Evolutionary conservation across 2,329 filamentous ascomycete genomes (phyloP).

Genomic region (Didymella glomerata): DNA sequence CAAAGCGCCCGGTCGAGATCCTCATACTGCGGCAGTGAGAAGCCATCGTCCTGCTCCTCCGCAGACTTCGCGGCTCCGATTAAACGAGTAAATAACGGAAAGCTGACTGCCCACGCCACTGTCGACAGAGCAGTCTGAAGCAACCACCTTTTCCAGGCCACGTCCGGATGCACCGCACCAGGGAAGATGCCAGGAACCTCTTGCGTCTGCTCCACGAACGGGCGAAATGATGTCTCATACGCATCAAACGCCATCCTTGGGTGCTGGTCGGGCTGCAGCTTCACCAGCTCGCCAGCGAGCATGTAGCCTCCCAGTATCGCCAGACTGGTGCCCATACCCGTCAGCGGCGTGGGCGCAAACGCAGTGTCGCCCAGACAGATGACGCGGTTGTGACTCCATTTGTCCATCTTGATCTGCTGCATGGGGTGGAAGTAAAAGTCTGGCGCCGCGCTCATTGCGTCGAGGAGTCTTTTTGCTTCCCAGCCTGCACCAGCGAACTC

Average conservation of each 20-base stretch:
- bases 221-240: constrained; percentile 36
- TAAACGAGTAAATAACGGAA: constrained; percentile 21
- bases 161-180: constrained; percentile 32
- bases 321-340: constrained; percentile 52
- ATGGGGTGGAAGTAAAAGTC: constrained; percentile 61
- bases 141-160: constrained; percentile 35
- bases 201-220: constrained; percentile 40
- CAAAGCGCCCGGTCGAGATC: constrained; percentile 9
- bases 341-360: constrained; percentile 59
- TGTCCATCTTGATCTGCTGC: constrained; percentile 55
- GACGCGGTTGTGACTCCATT: constrained; percentile 59
- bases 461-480: constrained; percentile 55
- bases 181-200: constrained; percentile 38
- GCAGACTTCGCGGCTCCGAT: constrained; percentile 14
- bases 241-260: constrained; percentile 28
- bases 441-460: constrained; percentile 50
- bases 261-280: constrained; percentile 21
- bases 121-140: constrained; percentile 21
- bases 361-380: constrained; percentile 64
- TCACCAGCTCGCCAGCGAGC: constrained; percentile 48
- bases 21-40: constrained; percentile 27
- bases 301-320: constrained; percentile 53
- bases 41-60: constrained; percentile 26
- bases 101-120: constrained; percentile 18
- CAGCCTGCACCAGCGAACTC: constrained; percentile 54